A percentile compares a stretch with the other conserved stretches of the same genome.
Evolutionary conservation across 768 basidiomycete genomes (phyloP).

Genomic region (Russula dissimulans): DNA sequence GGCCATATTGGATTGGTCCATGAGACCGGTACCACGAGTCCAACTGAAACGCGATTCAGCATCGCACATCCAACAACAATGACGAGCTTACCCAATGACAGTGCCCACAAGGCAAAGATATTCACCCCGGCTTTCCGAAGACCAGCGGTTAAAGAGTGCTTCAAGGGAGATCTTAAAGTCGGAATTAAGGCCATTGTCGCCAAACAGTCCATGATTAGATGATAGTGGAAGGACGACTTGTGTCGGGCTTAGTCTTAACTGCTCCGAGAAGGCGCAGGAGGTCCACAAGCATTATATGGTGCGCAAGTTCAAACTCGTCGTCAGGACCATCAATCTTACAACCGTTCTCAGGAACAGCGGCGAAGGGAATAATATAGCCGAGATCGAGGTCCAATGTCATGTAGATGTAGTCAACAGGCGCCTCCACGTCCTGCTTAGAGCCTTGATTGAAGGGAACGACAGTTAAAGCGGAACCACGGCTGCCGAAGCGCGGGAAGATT

Average conservation of each 20-base stretch:
- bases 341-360: constrained; percentile 96
- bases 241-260: constrained; percentile 95
- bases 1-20: constrained; percentile 91
- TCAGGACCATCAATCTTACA: constrained; percentile 96
- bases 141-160: constrained; percentile 97
- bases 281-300: constrained; percentile 98
- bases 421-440: constrained; percentile 97
- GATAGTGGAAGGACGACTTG: constrained; percentile 97
- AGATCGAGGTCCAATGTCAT: constrained; percentile 90
- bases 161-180: constrained; percentile 98
- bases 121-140: constrained; percentile 97
- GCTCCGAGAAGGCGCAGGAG: constrained; percentile 92
- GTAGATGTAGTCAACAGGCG: constrained; percentile 97
- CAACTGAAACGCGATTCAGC: constrained; percentile 42
- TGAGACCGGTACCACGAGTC: constrained; percentile 96
- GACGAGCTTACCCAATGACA: constrained; percentile 76
- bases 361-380: constrained; percentile 97
- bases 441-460: constrained; percentile 99
- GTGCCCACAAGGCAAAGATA: constrained; percentile 97
- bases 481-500: constrained; percentile 92
- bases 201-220: constrained; percentile 96
- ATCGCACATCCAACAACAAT: background rate
- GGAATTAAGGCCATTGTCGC: constrained; percentile 94
- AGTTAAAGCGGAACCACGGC: constrained; percentile 90
- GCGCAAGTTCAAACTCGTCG: constrained; percentile 95